Evolutionary conservation across 495 filamentous ascomycete species (phyloP), one percentile per base, ranked within the genome.

Genomic region (Baudoinia panamericana): DNA sequence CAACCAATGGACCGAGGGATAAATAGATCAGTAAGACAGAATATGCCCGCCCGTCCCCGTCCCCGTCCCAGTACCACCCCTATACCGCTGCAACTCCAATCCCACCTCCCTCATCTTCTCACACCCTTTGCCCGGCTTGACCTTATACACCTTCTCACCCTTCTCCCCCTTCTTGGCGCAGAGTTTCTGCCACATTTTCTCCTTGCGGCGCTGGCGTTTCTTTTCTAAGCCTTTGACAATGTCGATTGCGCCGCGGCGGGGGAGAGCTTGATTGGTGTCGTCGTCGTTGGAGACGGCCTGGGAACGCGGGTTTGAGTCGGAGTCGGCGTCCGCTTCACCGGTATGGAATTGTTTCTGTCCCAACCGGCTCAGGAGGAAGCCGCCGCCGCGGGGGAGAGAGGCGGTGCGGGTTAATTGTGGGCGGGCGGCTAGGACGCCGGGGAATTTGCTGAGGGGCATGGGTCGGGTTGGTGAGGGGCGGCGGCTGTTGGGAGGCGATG

Each of bases 201-300:
- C 83, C 61, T 78, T 82, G 40, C 90, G 82, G 39, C 85, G 76
- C 61, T 87, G 83, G 30, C 88, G 76, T 63, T 90, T 94, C 62
- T 82, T 77, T 66, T 96, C 90, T 6, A 97, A 75, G 5, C 90
- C 90, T 56, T 93, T 86, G 61, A 94, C 84, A 48, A 97, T 96
- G 56, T 95, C 92, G 50, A 96, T 87, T 21, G 90, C 86, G 31
- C 85, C 84, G 45, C 90, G 61, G 18, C 52, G 52, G 7, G 52
- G 55, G 0, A 46, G n/a, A n/a, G n/a, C n/a, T n/a, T n/a, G n/a
- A n/a, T n/a, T n/a, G n/a, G n/a, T 25, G 18, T 56, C 56, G 21
- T 43, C 16, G 8, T 45, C 50, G 34, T 52, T 51, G 16, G 52
- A 46, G 24, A 50, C 38, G 15, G 41, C 49, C n/a, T n/a, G n/a